Base-by-base conservation (phyloP, 2,329 filamentous ascomycete species). In the Aaosphaeria pasadenensis region DNA sequence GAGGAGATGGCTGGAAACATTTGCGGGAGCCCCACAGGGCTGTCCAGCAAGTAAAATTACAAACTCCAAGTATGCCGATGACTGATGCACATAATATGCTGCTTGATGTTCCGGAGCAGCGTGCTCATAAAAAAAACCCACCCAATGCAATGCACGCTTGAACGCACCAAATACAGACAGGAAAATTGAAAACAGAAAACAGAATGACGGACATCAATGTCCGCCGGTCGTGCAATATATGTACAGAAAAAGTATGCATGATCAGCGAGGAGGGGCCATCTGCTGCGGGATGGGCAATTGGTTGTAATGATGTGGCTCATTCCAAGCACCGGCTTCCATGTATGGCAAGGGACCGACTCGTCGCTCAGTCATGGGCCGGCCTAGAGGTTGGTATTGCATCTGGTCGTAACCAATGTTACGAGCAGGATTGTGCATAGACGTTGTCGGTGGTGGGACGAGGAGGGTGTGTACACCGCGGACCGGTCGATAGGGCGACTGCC, bases 401-500 rank as follows among this genome's bases (percentile, higher is more conserved):
- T 76, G 74, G 44, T 76, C 72, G 50, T 72, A 69, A 38, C 69
- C 69, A 13, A 77, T 68, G 35, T 70, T 70, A 41, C 68, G 66
- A 7, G 71, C 67, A 6, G 73, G 70, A 42, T 74, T 72, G 43
- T 92, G 86, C 53, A 95, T 80, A 6, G 89, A 89, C 6, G 84
- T 80, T 28, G 89, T 88, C 0, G 91, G 88, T 5, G 91, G 89
- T 31, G 91, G 91, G 49, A 94, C 90, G 30, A 96, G 78, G n/a
- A 97, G 81, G 1, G 90, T 95, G 58, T 94, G 91, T 50, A 96
- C 89, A 51, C 89, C 83, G 45, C 91, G 87, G 36, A 96, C 87
- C 1, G 92, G 92, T 54, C 90, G 88, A 71, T 97, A 97, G 3
- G 94, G 94, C 47, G 92, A 97, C 54, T 88, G 86, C 48, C 94